Evolutionary conservation across 2,329 filamentous ascomycete genomes (phyloP).

Genomic region (Aspergillus amoenus): DNA sequence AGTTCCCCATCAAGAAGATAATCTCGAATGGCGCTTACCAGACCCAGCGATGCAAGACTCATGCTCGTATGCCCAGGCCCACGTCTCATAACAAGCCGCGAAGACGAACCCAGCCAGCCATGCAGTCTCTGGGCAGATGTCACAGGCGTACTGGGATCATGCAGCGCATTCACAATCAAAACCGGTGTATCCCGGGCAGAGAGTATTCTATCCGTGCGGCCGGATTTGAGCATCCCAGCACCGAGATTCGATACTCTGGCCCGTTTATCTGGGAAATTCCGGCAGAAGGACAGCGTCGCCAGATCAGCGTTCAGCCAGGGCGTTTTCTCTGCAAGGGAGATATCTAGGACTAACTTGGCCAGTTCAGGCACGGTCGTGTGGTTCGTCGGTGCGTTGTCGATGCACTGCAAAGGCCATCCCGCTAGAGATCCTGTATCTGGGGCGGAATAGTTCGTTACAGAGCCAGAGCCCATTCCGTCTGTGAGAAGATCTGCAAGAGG

Average conservation of each 20-base stretch:
- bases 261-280: background rate
- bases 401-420: slow-evolving; percentile 2
- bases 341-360: background rate
- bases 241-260: background rate
- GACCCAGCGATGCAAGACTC: background rate
- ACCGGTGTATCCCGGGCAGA: background rate
- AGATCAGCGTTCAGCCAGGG: slow-evolving; percentile 3
- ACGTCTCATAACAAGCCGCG: background rate
- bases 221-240: background rate
- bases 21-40: background rate
- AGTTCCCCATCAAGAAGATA: background rate
- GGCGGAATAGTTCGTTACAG: background rate
- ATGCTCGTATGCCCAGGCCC: slow-evolving; percentile 2
- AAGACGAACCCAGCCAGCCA: background rate
- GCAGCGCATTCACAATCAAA: background rate
- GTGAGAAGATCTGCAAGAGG: background rate
- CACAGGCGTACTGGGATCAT: background rate
- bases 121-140: background rate
- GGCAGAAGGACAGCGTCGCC: slow-evolving; percentile 1
- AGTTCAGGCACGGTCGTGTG: background rate
- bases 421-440: background rate
- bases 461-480: background rate
- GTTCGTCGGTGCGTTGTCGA: background rate
- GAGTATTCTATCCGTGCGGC: background rate
- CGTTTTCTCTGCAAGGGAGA: background rate